Evolutionary conservation across 805 yeast genomes (phyloP).

Genomic region (Kazachstania martiniae): DNA sequence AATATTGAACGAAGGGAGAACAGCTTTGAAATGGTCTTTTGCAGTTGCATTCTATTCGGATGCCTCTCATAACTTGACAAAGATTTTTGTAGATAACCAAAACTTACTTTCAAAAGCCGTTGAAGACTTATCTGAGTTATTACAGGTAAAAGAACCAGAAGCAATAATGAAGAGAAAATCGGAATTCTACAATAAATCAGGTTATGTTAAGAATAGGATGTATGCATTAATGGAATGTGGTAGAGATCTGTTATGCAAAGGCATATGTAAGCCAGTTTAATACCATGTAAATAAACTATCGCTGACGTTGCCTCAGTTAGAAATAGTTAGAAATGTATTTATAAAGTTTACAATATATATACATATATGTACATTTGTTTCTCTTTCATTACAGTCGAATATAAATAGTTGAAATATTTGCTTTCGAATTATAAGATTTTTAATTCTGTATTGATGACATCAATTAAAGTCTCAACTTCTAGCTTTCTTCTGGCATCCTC

Average conservation of each 20-base stretch:
- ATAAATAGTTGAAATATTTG: background rate
- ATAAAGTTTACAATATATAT: background rate
- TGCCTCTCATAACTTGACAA: slow-evolving; percentile 39
- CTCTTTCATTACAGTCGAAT: too few species aligned
- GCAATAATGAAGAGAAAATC: slow-evolving; percentile 27
- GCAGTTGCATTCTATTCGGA: slow-evolving; percentile 64
- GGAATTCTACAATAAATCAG: slow-evolving; percentile 30
- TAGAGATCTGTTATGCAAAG: slow-evolving; percentile 25
- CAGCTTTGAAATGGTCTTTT: slow-evolving; percentile 83
- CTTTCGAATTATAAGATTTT: slow-evolving; percentile 29
- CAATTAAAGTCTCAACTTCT: slow-evolving; percentile 74
- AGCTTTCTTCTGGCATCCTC: slow-evolving; percentile 78
- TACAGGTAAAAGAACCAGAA: slow-evolving; percentile 33
- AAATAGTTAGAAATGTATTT: too few species aligned
- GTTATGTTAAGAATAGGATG: slow-evolving; percentile 28
- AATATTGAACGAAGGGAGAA: slow-evolving; percentile 55
- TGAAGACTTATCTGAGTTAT: slow-evolving; percentile 55
- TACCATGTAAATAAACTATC: background rate
- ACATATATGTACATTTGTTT: too few species aligned
- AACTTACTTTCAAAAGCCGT: slow-evolving; percentile 51
- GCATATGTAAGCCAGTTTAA: slow-evolving; percentile 19
- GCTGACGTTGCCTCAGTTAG: too few species aligned
- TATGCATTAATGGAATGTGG: slow-evolving; percentile 31
- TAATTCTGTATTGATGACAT: slow-evolving; percentile 55
- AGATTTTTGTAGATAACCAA: slow-evolving; percentile 64